Conservation (phyloP, 148 eudicot genomes). For the Fagopyrum tataricum region DNA sequence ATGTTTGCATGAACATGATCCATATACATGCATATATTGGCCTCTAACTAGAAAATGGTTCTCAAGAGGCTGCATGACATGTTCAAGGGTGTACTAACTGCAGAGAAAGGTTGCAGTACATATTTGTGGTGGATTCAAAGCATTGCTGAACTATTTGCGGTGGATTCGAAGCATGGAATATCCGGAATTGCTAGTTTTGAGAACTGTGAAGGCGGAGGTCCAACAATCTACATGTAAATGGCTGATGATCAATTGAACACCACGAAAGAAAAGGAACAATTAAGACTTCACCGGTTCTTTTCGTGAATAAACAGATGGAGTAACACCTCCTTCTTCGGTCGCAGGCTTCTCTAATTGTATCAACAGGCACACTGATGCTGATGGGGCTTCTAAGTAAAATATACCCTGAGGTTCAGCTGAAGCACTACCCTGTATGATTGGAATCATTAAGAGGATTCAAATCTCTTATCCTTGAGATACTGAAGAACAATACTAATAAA, state of each 20-base stretch:
- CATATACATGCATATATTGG: no score
- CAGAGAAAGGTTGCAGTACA: neutral
- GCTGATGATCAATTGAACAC: neutral
- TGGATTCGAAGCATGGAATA: neutral
- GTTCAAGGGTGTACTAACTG: no score
- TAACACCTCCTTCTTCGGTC: constrained; percentile 93
- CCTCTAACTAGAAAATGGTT: no score
- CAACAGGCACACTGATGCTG: constrained; percentile 88
- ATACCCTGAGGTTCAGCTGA: constrained; percentile 72
- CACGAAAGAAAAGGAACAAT: constrained; percentile 1
- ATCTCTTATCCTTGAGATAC: neutral
- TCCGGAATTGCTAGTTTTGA: neutral
- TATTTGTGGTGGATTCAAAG: neutral
- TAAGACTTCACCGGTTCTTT: constrained; percentile 73
- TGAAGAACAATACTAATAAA: neutral
- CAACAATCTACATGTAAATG: neutral
- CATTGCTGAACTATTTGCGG: neutral
- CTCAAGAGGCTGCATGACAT: no score
- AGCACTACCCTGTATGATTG: constrained; percentile 45
- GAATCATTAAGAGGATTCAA: neutral
- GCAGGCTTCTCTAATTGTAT: constrained; percentile 96
- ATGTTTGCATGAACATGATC: no score
- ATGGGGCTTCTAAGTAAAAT: constrained; percentile 90
- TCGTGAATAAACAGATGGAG: constrained; percentile 94
- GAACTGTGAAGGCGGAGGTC: neutral